These are phyloP conservation scores for Azolla pinnata DNA, from an alignment of 75 land plant genomes.

Conservation along the genomic window DNA sequence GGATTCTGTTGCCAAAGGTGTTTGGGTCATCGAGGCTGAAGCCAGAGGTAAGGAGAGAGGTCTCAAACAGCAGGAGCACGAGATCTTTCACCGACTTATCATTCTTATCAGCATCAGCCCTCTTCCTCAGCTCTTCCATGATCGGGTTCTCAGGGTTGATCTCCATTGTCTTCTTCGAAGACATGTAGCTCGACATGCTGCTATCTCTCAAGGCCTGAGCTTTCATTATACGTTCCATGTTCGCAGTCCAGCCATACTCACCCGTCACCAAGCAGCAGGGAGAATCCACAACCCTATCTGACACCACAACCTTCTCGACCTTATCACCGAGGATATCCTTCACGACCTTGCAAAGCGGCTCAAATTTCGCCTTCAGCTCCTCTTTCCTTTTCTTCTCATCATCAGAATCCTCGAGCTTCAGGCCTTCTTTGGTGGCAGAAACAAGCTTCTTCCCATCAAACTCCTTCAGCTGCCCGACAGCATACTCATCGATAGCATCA, in stretches of 20 bases:
- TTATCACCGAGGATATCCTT: conserved; percentile 66
- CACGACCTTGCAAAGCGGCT: conserved; percentile 64
- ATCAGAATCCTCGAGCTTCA: conserved; percentile 32
- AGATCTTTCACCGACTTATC: conserved; percentile 76
- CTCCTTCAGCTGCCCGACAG: conserved; percentile 29
- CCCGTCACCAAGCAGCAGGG: conserved; percentile 74
- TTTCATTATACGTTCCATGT: conserved; percentile 84
- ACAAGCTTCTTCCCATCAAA: conserved; percentile 29
- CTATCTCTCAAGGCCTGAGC: conserved; percentile 74
- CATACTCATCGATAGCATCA: conserved; percentile 29
- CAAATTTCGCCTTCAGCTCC: conserved; percentile 52
- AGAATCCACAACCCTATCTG: conserved; percentile 63
- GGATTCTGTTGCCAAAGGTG: conserved; percentile 64
- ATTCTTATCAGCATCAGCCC: conserved; percentile 65
- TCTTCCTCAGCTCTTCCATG: conserved; percentile 67
- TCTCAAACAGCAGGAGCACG: conserved; percentile 69
- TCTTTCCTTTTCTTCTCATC: conserved; percentile 69
- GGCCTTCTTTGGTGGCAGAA: conserved; percentile 25
- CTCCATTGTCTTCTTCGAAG: conserved; percentile 68
- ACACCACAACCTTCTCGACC: conserved; percentile 69
- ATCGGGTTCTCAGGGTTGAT: conserved; percentile 64
- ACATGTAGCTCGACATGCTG: conserved; percentile 64
- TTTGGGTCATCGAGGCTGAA: conserved; percentile 81
- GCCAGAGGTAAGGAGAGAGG: conserved; percentile 72
- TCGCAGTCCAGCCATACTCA: conserved; percentile 78